These are phyloP conservation scores for Phytopythium boreale DNA, from an alignment of 352 stramenopile species.

Conservation along the genomic window DNA sequence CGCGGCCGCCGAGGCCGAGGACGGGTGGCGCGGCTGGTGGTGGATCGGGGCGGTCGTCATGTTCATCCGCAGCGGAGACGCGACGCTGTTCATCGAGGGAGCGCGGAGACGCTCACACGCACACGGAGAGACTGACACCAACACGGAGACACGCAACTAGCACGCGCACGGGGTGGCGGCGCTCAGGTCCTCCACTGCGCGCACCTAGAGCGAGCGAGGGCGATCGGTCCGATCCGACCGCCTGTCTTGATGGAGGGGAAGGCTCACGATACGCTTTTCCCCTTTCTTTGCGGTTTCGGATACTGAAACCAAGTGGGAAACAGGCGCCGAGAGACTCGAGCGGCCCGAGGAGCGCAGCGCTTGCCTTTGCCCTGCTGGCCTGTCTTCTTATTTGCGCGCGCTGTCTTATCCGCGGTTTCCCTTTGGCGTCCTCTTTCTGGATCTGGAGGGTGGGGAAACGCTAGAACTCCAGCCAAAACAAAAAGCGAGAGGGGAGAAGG, in stretches of 20 bases:
- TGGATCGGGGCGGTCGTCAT: constrained; percentile 18
- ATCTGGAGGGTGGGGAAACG: neutral
- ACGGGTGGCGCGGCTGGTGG: constrained; percentile 3
- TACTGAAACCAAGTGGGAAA: neutral
- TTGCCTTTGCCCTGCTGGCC: neutral
- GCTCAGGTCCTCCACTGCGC: too few species aligned
- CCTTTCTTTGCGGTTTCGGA: neutral
- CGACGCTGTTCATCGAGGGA: constrained; percentile 30
- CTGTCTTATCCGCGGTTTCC: neutral
- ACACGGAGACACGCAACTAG: too few species aligned
- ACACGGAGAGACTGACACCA: too few species aligned
- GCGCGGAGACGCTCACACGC: neutral
- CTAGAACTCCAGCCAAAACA: neutral
- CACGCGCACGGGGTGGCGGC: too few species aligned
- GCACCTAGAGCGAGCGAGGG: neutral
- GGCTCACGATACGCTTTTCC: neutral
- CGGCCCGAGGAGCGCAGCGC: too few species aligned
- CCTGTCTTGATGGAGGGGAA: neutral
- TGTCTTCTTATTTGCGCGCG: neutral
- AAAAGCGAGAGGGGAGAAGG: neutral
- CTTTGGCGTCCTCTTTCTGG: neutral
- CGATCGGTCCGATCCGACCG: neutral
- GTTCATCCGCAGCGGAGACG: constrained; percentile 22
- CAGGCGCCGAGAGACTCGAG: neutral
- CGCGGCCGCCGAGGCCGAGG: neutral